These are phyloP conservation scores for Fagopyrum esculentum DNA, from an alignment of 148 eudicot species.

Conservation along the genomic window DNA sequence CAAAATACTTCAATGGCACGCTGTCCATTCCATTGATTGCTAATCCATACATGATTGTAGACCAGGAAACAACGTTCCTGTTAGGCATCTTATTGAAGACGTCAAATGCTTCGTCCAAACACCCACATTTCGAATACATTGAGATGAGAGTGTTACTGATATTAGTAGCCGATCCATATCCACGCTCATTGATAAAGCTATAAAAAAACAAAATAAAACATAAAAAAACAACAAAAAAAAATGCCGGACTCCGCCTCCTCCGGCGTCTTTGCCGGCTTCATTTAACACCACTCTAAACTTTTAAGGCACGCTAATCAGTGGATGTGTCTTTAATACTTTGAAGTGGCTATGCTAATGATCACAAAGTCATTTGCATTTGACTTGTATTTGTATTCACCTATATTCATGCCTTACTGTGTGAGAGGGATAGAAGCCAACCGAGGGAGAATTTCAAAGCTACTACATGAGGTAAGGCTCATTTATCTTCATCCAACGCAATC, in stretches of 20 bases:
- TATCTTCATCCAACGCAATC: not conserved
- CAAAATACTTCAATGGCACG: constrained; percentile 50
- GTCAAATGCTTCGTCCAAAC: constrained; percentile 45
- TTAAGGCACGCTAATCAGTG: not conserved
- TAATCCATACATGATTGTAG: constrained; percentile 69
- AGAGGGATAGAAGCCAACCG: constrained; percentile 89
- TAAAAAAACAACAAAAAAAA: too few relatives aligned
- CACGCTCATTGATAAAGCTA: constrained; percentile 28
- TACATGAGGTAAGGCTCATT: constrained; percentile 59
- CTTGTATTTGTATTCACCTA: not conserved
- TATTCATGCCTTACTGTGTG: constrained; percentile 44
- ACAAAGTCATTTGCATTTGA: not conserved
- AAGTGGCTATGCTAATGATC: not conserved
- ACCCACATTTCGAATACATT: constrained; percentile 78
- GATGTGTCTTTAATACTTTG: not conserved
- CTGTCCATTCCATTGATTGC: constrained; percentile 54
- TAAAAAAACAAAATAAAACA: too few relatives aligned
- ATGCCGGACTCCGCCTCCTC: too few relatives aligned
- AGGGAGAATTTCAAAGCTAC: constrained; percentile 71
- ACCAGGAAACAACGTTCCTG: constrained; percentile 63
- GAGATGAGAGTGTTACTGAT: constrained; percentile 64
- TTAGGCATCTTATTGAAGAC: constrained; percentile 46
- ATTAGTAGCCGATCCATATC: constrained; percentile 18
- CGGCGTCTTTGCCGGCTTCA: too few relatives aligned
- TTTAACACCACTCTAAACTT: too few relatives aligned